These are phyloP conservation scores for Moricandia arvensis DNA, from an alignment of 345 rosid species.

Conservation along the genomic window DNA sequence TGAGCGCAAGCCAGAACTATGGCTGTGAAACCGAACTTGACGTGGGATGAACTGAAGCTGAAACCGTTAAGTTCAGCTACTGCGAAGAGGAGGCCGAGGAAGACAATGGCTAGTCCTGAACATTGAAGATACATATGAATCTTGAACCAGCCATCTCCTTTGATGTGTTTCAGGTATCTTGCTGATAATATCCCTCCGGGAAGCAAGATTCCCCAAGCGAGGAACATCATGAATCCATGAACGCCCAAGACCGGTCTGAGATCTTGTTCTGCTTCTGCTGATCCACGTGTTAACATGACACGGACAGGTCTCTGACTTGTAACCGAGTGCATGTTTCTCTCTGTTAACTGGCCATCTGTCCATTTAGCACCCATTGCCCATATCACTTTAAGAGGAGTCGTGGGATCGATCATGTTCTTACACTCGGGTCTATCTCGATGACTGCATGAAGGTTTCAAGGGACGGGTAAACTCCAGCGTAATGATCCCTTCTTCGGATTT, in stretches of 20 bases:
- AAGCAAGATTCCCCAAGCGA: slow-evolving; percentile 95
- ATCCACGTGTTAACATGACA: slow-evolving; percentile 73
- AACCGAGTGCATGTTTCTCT: slow-evolving; percentile 88
- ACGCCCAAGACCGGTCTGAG: slow-evolving; percentile 83
- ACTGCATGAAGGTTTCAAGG: slow-evolving; percentile 60
- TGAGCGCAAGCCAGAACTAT: slow-evolving; percentile 72
- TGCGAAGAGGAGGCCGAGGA: slow-evolving; percentile 84
- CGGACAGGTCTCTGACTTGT: slow-evolving; percentile 87
- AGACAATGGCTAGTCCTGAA: slow-evolving; percentile 79
- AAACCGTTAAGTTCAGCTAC: slow-evolving; percentile 91
- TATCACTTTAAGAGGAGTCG: slow-evolving; percentile 84
- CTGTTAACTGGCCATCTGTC: slow-evolving; percentile 65
- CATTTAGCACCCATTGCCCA: slow-evolving; percentile 98
- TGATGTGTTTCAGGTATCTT: slow-evolving; percentile 85
- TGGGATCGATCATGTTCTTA: slow-evolving; percentile 82
- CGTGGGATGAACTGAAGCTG: slow-evolving; percentile 65
- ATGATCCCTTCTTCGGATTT: slow-evolving; percentile 84
- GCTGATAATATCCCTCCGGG: slow-evolving; percentile 90
- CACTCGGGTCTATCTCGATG: slow-evolving; percentile 57
- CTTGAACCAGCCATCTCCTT: slow-evolving; percentile 93
- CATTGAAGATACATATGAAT: slow-evolving; percentile 89
- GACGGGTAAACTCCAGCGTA: slow-evolving; percentile 90
- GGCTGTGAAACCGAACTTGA: slow-evolving; percentile 74
- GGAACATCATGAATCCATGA: slow-evolving; percentile 99
- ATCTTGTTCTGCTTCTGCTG: slow-evolving; percentile 95